Evolutionary conservation across 164 flowering plant genomes (phyloP), one percentile per base, ranked within the genome.

Genomic region (Aristolochia fimbriata): DNA sequence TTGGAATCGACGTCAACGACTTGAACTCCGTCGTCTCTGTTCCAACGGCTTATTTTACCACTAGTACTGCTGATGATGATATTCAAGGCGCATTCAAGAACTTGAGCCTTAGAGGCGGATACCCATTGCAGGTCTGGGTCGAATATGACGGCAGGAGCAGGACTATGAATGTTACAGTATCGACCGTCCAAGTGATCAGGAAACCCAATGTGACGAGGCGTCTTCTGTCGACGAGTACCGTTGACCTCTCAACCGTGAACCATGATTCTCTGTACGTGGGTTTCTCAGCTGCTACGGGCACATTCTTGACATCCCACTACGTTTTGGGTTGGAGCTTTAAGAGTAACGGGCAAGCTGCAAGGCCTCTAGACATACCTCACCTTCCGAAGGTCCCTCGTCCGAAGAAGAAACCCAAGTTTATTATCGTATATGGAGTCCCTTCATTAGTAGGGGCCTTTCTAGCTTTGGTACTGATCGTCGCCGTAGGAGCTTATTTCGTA

Each of bases 211-310:
- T 1, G 1, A 63, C 58, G 7, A n/a, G n/a, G n/a, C n/a, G n/a
- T n/a, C 55, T 80, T 6, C 53, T 82, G 58, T 67, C 88, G 4
- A 71, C 60, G 12, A n/a, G n/a, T n/a, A 51, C 56, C 0, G 68
- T 78, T 11, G 83, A 89, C 71, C 75, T 90, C 2, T 81, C 92
- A 0, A 64, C 74, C 8, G 21, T 77, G n/a, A n/a, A n/a, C n/a
- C 2, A 56, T 15, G 77, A 78, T 0, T 55, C 31, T 47, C 84
- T 87, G 97, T 90, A 73, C 50, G 84, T 84, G 4, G 97, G 97
- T 6, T 90, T 87, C 73, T 82, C 97, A 15, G 65, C 90, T 14
- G 75, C 94, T 6, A 85, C 95, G 17, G 92, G 91, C 11, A 19
- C 67, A 50, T 74, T 78, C 6, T 62, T 78, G 3, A 60, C 62